phyloP scores from a whole-genome alignment of 2,329 filamentous ascomycete genomes.

The Trichoderma sp. region DNA sequence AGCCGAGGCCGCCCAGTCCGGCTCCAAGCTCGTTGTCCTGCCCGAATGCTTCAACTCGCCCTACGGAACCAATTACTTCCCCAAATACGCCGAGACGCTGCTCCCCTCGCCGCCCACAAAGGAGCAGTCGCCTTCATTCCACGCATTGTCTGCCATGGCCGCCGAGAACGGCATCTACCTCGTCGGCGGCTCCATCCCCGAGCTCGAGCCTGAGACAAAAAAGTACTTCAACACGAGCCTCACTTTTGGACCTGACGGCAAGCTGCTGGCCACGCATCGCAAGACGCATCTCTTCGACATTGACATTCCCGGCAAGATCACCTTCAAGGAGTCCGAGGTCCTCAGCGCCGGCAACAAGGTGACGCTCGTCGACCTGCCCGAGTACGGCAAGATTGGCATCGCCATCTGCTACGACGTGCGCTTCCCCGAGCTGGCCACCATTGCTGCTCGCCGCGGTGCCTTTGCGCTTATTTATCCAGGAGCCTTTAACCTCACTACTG shows the following conservation, averaged over 20 bases:
- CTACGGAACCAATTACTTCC: conserved; percentile 89
- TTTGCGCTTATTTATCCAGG: conserved; percentile 92
- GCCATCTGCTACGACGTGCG: conserved; percentile 98
- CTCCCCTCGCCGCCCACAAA: conserved; percentile 71
- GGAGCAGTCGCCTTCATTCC: conserved; percentile 78
- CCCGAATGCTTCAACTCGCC: conserved; percentile 99
- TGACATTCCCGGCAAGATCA: conserved; percentile 93
- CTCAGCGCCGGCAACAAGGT: conserved; percentile 82
- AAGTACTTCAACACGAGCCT: conserved; percentile 92
- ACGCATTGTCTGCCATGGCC: conserved; percentile 80
- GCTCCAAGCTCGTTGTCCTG: conserved; percentile 85
- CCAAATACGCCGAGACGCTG: conserved; percentile 89
- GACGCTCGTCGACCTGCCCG: conserved; percentile 83
- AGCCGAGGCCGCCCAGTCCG: conserved; percentile 73
- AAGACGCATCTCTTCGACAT: conserved; percentile 99
- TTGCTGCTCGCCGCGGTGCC: conserved; percentile 82
- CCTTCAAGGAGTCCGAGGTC: conserved; percentile 87
- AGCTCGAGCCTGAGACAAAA: conserved; percentile 60
- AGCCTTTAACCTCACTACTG: conserved; percentile 96
- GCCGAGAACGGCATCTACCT: conserved; percentile 78
- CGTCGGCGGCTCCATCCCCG: conserved; percentile 90
- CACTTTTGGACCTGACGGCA: conserved; percentile 76
- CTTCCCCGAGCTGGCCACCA: conserved; percentile 90
- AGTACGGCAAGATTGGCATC: conserved; percentile 83
- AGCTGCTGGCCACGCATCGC: conserved; percentile 83